Conservation (phyloP, 192 early-diverging fungal species). For the Thoreauomyces humboldtii region DNA sequence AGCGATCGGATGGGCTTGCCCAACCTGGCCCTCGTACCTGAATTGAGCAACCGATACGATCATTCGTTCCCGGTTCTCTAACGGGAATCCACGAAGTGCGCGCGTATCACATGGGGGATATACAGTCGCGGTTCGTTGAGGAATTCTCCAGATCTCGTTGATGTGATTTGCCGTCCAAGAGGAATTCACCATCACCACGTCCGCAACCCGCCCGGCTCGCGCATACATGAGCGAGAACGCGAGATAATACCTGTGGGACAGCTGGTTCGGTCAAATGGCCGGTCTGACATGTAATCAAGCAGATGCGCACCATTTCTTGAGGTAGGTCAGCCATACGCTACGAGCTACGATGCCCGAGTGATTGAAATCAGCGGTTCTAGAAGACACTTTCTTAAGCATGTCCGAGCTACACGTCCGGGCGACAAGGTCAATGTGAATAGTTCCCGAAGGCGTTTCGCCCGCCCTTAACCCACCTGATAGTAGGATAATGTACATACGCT, state of each 20-base stretch:
- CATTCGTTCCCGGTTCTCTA: slow-evolving; percentile 53
- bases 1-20: too few species aligned
- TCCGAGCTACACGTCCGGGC: slow-evolving; percentile 76
- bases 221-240: slow-evolving; percentile 78
- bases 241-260: slow-evolving; percentile 68
- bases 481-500: slow-evolving; percentile 95
- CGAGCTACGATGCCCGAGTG: slow-evolving; percentile 58
- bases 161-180: slow-evolving; percentile 92
- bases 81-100: slow-evolving; percentile 52
- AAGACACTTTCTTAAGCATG: slow-evolving; percentile 76
- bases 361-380: slow-evolving; percentile 60
- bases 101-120: slow-evolving; percentile 94
- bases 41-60: slow-evolving; percentile 94
- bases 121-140: slow-evolving; percentile 59
- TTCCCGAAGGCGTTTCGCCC: too few species aligned
- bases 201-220: slow-evolving; percentile 71
- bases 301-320: slow-evolving; percentile 65
- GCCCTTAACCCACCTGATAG: too few species aligned
- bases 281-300: too few species aligned
- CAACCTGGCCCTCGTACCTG: too few species aligned
- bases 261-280: not conserved
- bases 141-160: slow-evolving; percentile 72
- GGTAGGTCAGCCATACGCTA: slow-evolving; percentile 52
- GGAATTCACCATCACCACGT: slow-evolving; percentile 91
- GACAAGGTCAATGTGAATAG: too few species aligned